Evolutionary conservation across 2,329 filamentous ascomycete genomes (phyloP).

Genomic region (Sclerotiophoma versabilis): DNA sequence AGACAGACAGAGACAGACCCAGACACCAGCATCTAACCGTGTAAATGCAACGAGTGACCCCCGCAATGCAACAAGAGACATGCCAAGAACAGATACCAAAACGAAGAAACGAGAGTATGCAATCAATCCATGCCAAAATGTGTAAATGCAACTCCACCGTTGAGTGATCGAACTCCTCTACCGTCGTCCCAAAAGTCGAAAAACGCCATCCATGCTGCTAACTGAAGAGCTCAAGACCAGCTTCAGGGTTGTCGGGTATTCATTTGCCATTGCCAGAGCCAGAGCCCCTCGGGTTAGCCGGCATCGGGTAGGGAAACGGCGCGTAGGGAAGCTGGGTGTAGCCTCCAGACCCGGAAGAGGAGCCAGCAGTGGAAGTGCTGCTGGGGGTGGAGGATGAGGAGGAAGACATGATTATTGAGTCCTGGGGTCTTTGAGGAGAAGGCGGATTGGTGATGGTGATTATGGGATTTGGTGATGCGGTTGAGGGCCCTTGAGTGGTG

Average conservation of each 20-base stretch:
- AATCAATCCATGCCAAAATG: no score
- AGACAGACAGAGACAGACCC: no score
- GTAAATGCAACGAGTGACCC: no score
- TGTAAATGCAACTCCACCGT: no score
- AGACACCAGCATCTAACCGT: no score
- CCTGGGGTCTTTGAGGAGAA: slow-evolving; percentile 18
- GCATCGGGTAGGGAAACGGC: slow-evolving; percentile 48
- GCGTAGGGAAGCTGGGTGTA: slow-evolving; percentile 45
- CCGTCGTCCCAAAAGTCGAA: neutral
- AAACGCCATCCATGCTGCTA: neutral
- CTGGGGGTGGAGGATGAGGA: slow-evolving; percentile 40
- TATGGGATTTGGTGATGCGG: slow-evolving; percentile 13
- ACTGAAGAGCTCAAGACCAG: no score
- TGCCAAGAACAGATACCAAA: no score
- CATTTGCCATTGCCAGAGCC: slow-evolving; percentile 29
- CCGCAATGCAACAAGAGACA: no score
- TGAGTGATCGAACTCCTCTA: no score
- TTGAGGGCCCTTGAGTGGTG: slow-evolving; percentile 21
- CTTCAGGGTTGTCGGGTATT: neutral
- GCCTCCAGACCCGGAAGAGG: slow-evolving; percentile 36
- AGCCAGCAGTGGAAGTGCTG: slow-evolving; percentile 41
- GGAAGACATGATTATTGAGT: slow-evolving; percentile 41
- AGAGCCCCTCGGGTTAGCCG: slow-evolving; percentile 35
- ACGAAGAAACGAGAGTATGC: no score
- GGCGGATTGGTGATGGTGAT: slow-evolving; percentile 19